A percentile compares a stretch with the other conserved stretches of the same genome.
Conservation (phyloP, 2,329 filamentous ascomycete species). For the Clarireedia monteithiana region DNA sequence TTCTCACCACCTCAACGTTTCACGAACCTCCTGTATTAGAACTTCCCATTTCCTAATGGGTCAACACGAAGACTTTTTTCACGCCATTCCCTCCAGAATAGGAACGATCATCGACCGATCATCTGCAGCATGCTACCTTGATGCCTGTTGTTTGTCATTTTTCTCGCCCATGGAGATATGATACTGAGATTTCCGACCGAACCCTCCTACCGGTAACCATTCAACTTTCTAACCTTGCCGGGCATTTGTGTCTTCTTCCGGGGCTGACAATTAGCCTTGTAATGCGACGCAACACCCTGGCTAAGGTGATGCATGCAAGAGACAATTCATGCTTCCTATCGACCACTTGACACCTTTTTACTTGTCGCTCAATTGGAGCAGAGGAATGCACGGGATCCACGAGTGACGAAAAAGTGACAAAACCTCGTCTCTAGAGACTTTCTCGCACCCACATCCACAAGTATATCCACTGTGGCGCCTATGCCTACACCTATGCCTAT, state of each 20-base stretch:
- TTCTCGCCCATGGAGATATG: neutral
- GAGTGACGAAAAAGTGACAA: neutral
- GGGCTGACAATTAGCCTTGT: slow-evolving; percentile 1
- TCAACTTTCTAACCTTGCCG: neutral
- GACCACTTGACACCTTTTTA: no score
- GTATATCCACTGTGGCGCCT: neutral
- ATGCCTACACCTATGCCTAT: neutral
- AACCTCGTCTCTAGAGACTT: neutral
- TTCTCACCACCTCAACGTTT: no score
- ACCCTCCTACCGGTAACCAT: slow-evolving; percentile 8
- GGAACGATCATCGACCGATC: slow-evolving; percentile 5
- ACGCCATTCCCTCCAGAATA: neutral
- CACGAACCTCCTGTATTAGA: neutral
- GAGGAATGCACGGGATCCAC: neutral
- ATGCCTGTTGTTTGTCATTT: slow-evolving; percentile 1
- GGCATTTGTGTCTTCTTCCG: neutral
- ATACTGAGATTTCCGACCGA: slow-evolving; percentile 9
- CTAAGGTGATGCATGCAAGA: slow-evolving; percentile 1
- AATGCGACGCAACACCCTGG: slow-evolving; percentile 2
- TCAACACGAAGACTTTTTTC: neutral
- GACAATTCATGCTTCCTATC: neutral
- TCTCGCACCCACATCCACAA: neutral
- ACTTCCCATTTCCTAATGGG: slow-evolving; percentile 1
- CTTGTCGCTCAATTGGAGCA: neutral
- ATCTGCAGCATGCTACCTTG: slow-evolving; percentile 3